Conservation (phyloP, 2,329 filamentous ascomycete species). For the Grosmannia huntii region DNA sequence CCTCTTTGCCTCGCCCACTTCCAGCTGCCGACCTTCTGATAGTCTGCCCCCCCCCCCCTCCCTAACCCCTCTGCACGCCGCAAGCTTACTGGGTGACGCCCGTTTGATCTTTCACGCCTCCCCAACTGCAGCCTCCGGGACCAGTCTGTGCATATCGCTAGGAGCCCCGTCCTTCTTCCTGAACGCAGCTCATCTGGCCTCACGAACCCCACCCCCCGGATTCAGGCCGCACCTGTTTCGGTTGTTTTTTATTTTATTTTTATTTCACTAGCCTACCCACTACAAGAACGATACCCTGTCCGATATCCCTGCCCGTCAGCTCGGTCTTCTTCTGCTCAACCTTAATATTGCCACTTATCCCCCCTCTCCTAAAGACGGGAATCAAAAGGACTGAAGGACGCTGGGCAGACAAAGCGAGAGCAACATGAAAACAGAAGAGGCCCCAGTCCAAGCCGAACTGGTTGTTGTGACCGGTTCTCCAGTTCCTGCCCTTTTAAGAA, state of each 20-base stretch:
- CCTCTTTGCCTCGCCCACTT: too few relatives aligned
- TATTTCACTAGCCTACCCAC: not conserved
- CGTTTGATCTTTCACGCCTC: not conserved
- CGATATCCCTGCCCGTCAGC: not conserved
- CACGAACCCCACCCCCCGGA: not conserved
- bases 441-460: not conserved
- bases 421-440: not conserved
- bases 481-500: not conserved
- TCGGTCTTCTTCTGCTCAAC: not conserved
- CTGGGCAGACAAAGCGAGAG: not conserved
- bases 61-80: too few relatives aligned
- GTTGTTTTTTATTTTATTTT: not conserved
- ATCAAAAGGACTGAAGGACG: not conserved
- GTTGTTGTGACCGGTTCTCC: not conserved
- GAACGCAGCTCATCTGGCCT: not conserved
- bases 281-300: not conserved
- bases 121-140: not conserved
- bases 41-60: too few relatives aligned
- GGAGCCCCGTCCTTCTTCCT: not conserved
- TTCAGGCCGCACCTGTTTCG: not conserved
- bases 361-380: not conserved
- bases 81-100: too few relatives aligned
- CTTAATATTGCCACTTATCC: conserved; percentile 1
- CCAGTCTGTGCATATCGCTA: not conserved
- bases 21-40: too few relatives aligned